Percentiles rank a stretch among this genome's conserved stretches.
Evolutionary conservation across 1,284 basidiomycete species (phyloP).

Genomic region (Leccinum insigne): DNA sequence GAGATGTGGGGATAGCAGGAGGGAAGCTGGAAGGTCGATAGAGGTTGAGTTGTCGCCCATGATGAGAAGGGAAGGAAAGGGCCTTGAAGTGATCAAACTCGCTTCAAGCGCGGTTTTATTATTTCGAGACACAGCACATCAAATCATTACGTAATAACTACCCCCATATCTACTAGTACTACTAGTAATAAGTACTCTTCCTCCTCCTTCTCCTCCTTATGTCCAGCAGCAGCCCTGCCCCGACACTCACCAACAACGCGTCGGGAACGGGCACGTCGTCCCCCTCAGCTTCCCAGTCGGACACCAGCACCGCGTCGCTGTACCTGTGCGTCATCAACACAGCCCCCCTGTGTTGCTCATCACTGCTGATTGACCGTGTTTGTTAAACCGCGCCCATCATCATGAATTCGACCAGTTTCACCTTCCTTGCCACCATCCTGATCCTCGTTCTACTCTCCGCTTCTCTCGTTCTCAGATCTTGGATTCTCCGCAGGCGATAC

Average conservation of each 20-base stretch:
- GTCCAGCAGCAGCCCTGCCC: constrained; percentile 8
- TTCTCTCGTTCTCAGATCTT: constrained; percentile 62
- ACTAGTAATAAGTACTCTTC: too few species aligned
- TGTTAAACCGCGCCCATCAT: constrained; percentile 3
- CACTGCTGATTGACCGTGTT: constrained; percentile 7
- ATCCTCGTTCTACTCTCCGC: constrained; percentile 64
- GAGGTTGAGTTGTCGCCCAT: constrained; percentile 20
- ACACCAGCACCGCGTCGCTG: constrained; percentile 32
- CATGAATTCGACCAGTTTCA: constrained; percentile 47
- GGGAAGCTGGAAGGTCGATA: constrained; percentile 49
- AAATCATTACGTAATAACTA: constrained; percentile 21
- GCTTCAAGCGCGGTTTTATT: not conserved
- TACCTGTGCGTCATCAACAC: constrained; percentile 34
- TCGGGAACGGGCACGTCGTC: constrained; percentile 4
- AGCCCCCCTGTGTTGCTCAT: constrained; percentile 16
- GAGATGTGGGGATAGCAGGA: constrained; percentile 71
- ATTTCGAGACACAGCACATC: constrained; percentile 16
- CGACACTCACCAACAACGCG: not conserved
- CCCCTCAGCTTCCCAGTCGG: constrained; percentile 7
- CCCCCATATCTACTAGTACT: not conserved
- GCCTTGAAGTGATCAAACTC: not conserved
- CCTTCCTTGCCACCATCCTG: constrained; percentile 69
- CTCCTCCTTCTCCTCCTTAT: constrained; percentile 5
- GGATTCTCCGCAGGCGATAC: constrained; percentile 59
- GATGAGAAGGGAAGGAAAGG: not conserved